Base-by-base conservation (phyloP, 179 eudicot species). In the Camellia oleifera region DNA sequence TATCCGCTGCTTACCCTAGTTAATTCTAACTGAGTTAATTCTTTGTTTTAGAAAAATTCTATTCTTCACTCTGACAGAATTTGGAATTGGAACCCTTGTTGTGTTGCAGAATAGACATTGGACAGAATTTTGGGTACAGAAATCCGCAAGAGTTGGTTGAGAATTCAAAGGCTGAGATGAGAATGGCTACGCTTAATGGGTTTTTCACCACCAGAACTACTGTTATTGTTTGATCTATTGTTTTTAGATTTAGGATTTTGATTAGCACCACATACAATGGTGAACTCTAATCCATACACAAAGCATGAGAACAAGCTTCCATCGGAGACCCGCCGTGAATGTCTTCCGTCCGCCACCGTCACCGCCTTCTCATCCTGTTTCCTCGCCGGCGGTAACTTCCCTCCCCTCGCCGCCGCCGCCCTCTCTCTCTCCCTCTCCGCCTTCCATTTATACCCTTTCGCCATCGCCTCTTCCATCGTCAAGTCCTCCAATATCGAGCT, bases 211-310 rank as follows among this genome's bases (percentile, higher is more conserved):
- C 53, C 66, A 1, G 52, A 0, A 32, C 40, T 32, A 32, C 40
- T 32, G 10, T 12, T 74, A 50, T 56, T 74, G 42, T 26, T 79
- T 42, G 32, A 12, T 7, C 69, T 58, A 12, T 18, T 40, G 13
- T 50, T 48, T 8, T 57, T 82, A 3, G 62, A 20, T 4, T 62
- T 54, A 6, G 56, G 77, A 14, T 48, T 63, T 0, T 32, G 40
- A 32, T 32, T 32, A 32, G 81, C 63, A 20, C 88, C 85, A 48
- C 88, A 85, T 0, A 78, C 84, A 44, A 85, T 83, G 14, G 78
- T 77, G 77, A 85, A 77, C 75, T 85, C 88, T 13, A 85, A 58
- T 45, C 88, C 85, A 42, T 75, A 81, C 0, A 60, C 87, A 40
- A 85, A 83, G 69, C 85, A 85, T 23, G 86, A 85, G 46, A 80